Conservation (phyloP, 139 green algal species). For the Diplosphaera chodatii region DNA sequence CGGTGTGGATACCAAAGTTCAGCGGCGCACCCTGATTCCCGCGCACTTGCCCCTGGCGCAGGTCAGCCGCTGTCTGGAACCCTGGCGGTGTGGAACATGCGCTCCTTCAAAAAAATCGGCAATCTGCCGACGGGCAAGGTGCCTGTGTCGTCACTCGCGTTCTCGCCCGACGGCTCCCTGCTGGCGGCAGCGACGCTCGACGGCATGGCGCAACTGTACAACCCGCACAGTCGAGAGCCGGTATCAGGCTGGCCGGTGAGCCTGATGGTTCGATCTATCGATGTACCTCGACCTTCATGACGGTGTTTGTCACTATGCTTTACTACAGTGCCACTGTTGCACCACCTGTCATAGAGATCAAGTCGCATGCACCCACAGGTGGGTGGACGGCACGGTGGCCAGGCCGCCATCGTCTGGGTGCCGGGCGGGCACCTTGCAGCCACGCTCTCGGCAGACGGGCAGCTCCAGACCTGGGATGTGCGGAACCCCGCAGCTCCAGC, state of each 20-base stretch:
- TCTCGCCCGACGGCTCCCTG: constrained; percentile 3
- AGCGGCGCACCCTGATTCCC: no score
- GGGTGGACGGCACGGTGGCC: no score
- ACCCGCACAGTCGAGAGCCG: neutral
- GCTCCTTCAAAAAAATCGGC: constrained; percentile 26
- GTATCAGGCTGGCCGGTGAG: neutral
- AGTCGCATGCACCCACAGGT: no score
- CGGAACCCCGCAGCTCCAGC: neutral
- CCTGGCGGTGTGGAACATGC: constrained; percentile 33
- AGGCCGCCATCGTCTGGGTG: neutral
- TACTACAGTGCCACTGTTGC: no score
- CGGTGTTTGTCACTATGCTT: no score
- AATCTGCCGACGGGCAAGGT: constrained; percentile 7
- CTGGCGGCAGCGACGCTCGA: neutral
- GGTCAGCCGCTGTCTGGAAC: neutral
- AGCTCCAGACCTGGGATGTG: neutral
- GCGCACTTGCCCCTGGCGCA: no score
- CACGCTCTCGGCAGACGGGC: neutral
- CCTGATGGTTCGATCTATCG: no score
- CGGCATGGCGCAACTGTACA: constrained; percentile 7
- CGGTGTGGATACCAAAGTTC: no score
- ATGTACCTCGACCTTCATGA: no score
- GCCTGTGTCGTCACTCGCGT: neutral
- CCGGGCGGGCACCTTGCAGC: no score
- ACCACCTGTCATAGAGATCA: no score